Evolutionary conservation across 1,284 basidiomycete genomes (phyloP), one percentile per base, ranked within the genome.

Genomic region (Xanthoconium separans): DNA sequence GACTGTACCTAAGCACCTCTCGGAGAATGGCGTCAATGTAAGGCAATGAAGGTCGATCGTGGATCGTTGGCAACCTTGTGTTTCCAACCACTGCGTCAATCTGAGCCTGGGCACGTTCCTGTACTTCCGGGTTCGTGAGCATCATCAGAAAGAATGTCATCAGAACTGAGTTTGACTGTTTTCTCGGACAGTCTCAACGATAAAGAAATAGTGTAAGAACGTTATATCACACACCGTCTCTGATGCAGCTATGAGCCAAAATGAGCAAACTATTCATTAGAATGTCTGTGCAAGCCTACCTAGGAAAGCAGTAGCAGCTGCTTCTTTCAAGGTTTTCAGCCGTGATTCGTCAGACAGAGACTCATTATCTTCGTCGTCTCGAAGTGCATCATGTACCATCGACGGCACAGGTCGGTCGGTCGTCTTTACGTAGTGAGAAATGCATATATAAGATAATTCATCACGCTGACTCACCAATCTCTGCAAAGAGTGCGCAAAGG

Each of bases 401-500:
- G 37, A 48, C 13, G 47, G 9, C 5, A 10, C 34, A 11, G 27
- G 13, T 10, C 18, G 9, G 5, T 4, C 10, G 24, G 11, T 27
- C 18, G 2, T 34, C 45, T 36, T 47, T 16, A 9, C 11, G 20
- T 7, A 27, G 4, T 31, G 16, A 37, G 36, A 37, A n/a, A 16
- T 37, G 16, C 36, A 37, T n/a, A 9, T 33, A 37, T 37, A 10
- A 37, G 36, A 37, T n/a, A 18, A 33, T 20, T 18, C 2, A 4
- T 18, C 6, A 27, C 27, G 12, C 15, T 8, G 36, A 30, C 16
- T 29, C 37, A 61, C 58, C 46, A 58, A 15, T 8, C 15, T 58
- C 29, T 27, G n/a, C 12, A 44, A 8, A 0, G 59, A 39, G n/a
- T 55, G 13, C 3, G 37, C n/a, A 15, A 60, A 60, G 4, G 58